Percentiles rank a stretch among this genome's conserved stretches.
Conservation (phyloP, 2,329 filamentous ascomycete genomes). For the Myotisia sp. region DNA sequence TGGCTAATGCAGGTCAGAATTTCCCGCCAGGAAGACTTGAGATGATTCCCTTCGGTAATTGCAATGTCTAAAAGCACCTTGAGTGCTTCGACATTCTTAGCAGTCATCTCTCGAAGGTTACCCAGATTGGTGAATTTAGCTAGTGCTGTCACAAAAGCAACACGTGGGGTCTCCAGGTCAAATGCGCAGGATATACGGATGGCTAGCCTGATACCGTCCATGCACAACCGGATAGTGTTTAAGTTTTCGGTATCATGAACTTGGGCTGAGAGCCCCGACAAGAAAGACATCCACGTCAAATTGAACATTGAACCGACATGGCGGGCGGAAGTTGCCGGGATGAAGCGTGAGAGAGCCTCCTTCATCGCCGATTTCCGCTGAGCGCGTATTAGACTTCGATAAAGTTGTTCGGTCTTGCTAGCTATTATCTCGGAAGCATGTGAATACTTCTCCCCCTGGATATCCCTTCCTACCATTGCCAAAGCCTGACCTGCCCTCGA, state of each 20-base stretch:
- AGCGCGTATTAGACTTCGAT: constrained; percentile 81
- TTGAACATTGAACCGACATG: constrained; percentile 98
- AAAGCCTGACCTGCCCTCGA: constrained; percentile 77
- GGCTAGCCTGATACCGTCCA: constrained; percentile 89
- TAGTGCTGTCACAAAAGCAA: constrained; percentile 85
- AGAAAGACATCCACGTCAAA: constrained; percentile 97
- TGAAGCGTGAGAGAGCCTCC: constrained; percentile 56
- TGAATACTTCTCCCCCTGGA: constrained; percentile 83
- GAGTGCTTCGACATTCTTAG: constrained; percentile 90
- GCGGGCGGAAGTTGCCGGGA: constrained; percentile 82
- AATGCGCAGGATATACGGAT: constrained; percentile 90
- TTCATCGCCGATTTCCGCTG: constrained; percentile 69
- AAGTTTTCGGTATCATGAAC: constrained; percentile 89
- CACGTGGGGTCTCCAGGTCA: constrained; percentile 78
- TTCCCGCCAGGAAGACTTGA: constrained; percentile 89
- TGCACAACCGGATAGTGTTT: constrained; percentile 78
- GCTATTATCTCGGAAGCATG: constrained; percentile 94
- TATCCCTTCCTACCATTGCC: constrained; percentile 77
- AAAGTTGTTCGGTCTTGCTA: constrained; percentile 66
- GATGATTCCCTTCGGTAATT: constrained; percentile 76
- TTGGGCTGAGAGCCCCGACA: constrained; percentile 83
- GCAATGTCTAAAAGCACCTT: constrained; percentile 85
- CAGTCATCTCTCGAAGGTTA: constrained; percentile 86
- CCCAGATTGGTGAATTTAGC: constrained; percentile 92
- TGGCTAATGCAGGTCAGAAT: constrained; percentile 91